phyloP scores from a whole-genome alignment of 306 rosid species.

The Sechiopsis laciniata region DNA sequence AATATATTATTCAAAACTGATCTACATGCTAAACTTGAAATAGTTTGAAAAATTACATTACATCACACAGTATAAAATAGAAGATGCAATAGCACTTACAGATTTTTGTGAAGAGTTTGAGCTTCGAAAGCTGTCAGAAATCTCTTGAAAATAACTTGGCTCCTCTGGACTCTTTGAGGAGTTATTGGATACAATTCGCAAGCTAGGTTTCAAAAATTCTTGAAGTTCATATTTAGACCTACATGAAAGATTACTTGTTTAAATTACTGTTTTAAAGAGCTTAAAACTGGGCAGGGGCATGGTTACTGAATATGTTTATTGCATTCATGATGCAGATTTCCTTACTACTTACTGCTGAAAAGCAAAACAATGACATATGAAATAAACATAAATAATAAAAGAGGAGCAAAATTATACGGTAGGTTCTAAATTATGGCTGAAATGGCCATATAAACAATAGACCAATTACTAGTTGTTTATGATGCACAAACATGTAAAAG shows the following conservation, averaged over 20 bases:
- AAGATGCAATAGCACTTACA: constrained; percentile 36
- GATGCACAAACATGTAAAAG: not conserved
- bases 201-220: constrained; percentile 83
- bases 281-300: not conserved
- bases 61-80: not conserved
- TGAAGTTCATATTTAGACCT: constrained; percentile 90
- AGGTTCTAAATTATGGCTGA: not conserved
- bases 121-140: constrained; percentile 24
- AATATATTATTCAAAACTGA: not conserved
- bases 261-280: not conserved
- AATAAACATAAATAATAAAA: not conserved
- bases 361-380: not conserved
- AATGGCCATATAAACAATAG: not conserved
- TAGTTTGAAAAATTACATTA: not conserved
- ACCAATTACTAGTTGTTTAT: not conserved
- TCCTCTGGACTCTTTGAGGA: constrained; percentile 43
- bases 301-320: not conserved
- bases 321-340: not conserved
- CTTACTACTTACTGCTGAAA: no score
- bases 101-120: constrained; percentile 40
- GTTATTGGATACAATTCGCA: constrained; percentile 60
- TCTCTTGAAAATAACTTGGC: constrained; percentile 51
- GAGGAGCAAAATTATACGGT: not conserved
- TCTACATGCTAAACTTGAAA: not conserved
- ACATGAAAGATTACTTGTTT: constrained; percentile 24